A percentile compares a stretch with the other conserved stretches of the same genome.
phyloP scores from a whole-genome alignment of 257 asterid genomes.

The Nicotiana benthamiana region DNA sequence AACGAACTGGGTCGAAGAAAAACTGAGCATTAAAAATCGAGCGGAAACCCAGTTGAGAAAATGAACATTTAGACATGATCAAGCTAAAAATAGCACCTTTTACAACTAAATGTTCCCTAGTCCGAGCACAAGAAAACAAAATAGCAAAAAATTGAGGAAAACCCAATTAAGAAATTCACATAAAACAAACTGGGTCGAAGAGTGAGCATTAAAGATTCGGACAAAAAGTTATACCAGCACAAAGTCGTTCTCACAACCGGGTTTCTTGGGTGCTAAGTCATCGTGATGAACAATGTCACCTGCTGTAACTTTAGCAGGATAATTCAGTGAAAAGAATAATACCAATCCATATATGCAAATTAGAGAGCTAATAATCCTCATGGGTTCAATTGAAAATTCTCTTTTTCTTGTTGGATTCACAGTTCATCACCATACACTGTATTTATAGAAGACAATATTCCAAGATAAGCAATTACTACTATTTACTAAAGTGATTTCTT shows the following conservation, averaged over 20 bases:
- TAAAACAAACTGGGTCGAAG: constrained; percentile 9
- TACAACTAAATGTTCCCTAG: neutral
- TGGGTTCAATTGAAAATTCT: neutral
- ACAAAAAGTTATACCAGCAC: constrained; percentile 43
- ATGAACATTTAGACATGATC: no score
- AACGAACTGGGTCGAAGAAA: constrained; percentile 8
- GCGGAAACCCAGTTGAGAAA: no score
- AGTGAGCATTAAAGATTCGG: neutral
- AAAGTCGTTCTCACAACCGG: constrained; percentile 84
- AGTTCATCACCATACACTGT: neutral
- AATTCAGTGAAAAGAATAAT: constrained; percentile 19
- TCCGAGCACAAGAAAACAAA: neutral
- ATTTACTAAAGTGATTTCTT: neutral
- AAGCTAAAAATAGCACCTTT: neutral
- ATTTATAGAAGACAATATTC: neutral
- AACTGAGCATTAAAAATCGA: neutral
- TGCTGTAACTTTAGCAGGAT: constrained; percentile 36
- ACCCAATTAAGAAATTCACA: neutral
- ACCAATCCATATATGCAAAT: constrained; percentile 31
- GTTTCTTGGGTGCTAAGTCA: constrained; percentile 54
- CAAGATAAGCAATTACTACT: neutral
- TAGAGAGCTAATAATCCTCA: constrained; percentile 16
- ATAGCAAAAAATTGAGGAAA: neutral
- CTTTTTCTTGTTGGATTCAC: neutral
- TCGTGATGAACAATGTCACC: constrained; percentile 75